These are phyloP conservation scores for Penicillium roqueforti DNA, from an alignment of 495 filamentous ascomycete species.

Conservation along the genomic window DNA sequence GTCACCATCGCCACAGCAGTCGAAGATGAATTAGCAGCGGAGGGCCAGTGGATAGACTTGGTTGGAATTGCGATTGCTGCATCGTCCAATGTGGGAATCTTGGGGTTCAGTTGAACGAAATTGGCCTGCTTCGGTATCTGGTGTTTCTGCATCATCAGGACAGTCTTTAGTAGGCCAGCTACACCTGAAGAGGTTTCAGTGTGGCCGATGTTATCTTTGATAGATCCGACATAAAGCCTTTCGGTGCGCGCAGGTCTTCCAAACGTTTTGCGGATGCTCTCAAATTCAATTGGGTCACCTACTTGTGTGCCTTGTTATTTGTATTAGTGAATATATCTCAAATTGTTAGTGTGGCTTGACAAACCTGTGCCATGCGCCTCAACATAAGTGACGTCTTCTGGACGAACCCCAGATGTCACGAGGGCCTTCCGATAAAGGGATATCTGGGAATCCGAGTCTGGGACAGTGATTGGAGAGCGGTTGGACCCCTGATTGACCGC, in stretches of 20 bases:
- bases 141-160: constrained; percentile 40
- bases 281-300: constrained; percentile 32
- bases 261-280: constrained; percentile 30
- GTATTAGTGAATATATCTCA: too few relatives aligned
- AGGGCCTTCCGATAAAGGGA: constrained; percentile 21
- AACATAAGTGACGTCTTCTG: constrained; percentile 21
- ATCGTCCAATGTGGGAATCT: neutral
- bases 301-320: constrained; percentile 27
- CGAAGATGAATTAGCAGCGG: constrained; percentile 7
- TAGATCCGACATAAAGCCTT: constrained; percentile 23
- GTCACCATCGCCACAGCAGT: constrained; percentile 32
- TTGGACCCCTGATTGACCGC: constrained; percentile 60
- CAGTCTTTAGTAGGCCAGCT: constrained; percentile 33
- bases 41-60: neutral
- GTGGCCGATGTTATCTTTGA: constrained; percentile 46
- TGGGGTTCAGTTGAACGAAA: constrained; percentile 28
- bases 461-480: constrained; percentile 59
- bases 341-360: neutral
- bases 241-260: constrained; percentile 14
- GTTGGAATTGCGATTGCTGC: neutral
- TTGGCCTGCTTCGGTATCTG: constrained; percentile 32
- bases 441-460: constrained; percentile 30
- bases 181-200: constrained; percentile 40
- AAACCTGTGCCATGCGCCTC: constrained; percentile 38
- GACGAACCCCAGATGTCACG: constrained; percentile 4